Percentiles rank a stretch among this genome's conserved stretches.
These are phyloP conservation scores for Limonium bicolor DNA, from an alignment of 148 eudicot genomes.

Conservation along the genomic window DNA sequence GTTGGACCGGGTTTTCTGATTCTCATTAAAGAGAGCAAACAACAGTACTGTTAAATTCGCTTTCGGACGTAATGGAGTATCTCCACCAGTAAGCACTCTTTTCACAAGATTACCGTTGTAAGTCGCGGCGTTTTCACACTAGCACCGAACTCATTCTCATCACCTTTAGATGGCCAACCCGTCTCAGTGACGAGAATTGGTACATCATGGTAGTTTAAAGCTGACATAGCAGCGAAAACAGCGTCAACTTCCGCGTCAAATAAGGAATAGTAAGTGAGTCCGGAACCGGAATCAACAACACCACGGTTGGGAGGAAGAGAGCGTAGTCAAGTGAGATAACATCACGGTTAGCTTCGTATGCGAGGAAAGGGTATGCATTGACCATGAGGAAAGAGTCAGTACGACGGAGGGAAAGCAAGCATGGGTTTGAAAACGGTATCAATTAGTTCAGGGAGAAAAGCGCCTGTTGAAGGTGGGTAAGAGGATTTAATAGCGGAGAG, in stretches of 20 bases:
- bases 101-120: conserved; percentile 61
- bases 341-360: conserved; percentile 65
- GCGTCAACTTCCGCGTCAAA: conserved; percentile 90
- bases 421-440: conserved; percentile 56
- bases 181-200: conserved; percentile 62
- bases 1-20: conserved; percentile 60
- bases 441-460: conserved; percentile 41
- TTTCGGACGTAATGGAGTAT: conserved; percentile 68
- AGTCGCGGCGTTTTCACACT: conserved; percentile 55
- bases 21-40: conserved; percentile 84
- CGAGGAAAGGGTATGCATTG: conserved; percentile 82
- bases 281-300: conserved; percentile 50
- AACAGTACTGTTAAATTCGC: conserved; percentile 54
- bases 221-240: conserved; percentile 75
- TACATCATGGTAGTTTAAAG: conserved; percentile 47
- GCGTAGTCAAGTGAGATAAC: conserved; percentile 79
- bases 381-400: conserved; percentile 65
- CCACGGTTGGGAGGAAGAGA: conserved; percentile 63
- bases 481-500: conserved; percentile 49
- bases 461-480: conserved; percentile 73
- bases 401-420: conserved; percentile 38
- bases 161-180: conserved; percentile 94
- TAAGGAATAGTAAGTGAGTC: conserved; percentile 41
- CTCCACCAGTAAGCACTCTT: conserved; percentile 62
- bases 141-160: conserved; percentile 58